Evolutionary conservation across 2,329 filamentous ascomycete genomes (phyloP).

Genomic region (Colletotrichum sp.): DNA sequence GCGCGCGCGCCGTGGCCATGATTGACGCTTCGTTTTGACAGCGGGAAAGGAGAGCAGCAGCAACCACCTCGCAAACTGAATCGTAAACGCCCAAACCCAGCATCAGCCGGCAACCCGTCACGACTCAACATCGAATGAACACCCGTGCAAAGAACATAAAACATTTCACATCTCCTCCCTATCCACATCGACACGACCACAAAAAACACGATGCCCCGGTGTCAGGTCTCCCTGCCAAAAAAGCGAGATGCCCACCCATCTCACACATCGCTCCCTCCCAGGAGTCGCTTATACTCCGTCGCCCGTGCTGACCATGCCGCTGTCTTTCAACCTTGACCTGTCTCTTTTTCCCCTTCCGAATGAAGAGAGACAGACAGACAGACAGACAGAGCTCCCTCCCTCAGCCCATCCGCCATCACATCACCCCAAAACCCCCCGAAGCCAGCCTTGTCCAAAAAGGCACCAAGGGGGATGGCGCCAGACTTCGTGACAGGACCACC

Average conservation of each 20-base stretch:
- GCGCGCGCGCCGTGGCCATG: neutral
- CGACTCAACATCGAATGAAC: neutral
- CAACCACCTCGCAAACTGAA: neutral
- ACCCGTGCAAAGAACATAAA: neutral
- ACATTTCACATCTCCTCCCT: neutral
- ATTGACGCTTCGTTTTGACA: neutral
- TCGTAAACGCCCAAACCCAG: neutral
- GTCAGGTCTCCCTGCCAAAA: conserved; percentile 9
- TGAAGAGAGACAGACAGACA: neutral
- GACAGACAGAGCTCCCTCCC: neutral
- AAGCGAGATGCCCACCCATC: neutral
- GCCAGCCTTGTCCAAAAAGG: neutral
- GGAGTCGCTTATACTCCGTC: neutral
- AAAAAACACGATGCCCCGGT: neutral
- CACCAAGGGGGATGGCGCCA: neutral
- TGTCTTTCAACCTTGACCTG: neutral
- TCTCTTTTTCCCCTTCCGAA: neutral
- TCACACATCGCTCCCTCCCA: neutral
- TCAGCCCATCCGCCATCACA: neutral
- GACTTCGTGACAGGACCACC: neutral
- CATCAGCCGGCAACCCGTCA: neutral
- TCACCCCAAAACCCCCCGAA: neutral
- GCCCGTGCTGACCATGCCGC: neutral
- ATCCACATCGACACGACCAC: neutral
- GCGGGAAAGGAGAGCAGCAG: neutral